Evolutionary conservation across 768 basidiomycete genomes (phyloP).

Genomic region (Kwoniella mangroviensis): DNA sequence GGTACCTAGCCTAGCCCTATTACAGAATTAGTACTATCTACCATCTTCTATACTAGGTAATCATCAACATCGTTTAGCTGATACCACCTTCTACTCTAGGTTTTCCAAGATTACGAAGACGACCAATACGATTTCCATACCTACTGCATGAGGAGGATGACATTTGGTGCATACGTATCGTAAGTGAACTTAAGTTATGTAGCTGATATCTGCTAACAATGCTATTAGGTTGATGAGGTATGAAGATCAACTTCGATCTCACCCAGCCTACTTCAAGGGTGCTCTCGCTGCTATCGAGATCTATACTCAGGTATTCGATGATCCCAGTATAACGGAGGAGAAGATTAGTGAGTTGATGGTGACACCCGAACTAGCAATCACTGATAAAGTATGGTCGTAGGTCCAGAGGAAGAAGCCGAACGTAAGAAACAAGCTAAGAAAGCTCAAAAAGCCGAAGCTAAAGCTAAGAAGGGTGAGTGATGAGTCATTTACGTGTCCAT

Average conservation of each 20-base stretch:
- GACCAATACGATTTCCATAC: conserved; percentile 98
- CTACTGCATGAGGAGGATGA: conserved; percentile 88
- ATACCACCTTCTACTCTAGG: conserved; percentile 58
- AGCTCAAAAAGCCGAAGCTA: conserved; percentile 56
- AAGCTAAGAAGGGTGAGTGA: conserved; percentile 48
- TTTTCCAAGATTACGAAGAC: conserved; percentile 85
- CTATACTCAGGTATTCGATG: conserved; percentile 47
- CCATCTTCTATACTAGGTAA: too few species aligned
- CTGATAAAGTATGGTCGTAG: conserved; percentile 21
- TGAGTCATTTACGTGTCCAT: neutral
- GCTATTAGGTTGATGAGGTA: conserved; percentile 71
- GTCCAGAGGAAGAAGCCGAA: conserved; percentile 56
- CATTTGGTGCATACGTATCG: conserved; percentile 82
- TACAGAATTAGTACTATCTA: too few species aligned
- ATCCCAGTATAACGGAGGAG: conserved; percentile 50
- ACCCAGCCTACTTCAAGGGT: conserved; percentile 75
- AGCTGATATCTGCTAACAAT: conserved; percentile 23
- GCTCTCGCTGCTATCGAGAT: conserved; percentile 75
- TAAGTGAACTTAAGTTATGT: conserved; percentile 59
- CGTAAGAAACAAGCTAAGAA: conserved; percentile 55
- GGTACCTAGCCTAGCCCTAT: too few species aligned
- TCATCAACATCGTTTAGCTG: neutral
- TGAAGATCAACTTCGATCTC: conserved; percentile 78
- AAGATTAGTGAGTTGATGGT: conserved; percentile 39
- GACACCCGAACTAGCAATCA: neutral